phyloP scores from a whole-genome alignment of 1,139 yeast genomes.

The Magnusiomyces tetraspermus region DNA sequence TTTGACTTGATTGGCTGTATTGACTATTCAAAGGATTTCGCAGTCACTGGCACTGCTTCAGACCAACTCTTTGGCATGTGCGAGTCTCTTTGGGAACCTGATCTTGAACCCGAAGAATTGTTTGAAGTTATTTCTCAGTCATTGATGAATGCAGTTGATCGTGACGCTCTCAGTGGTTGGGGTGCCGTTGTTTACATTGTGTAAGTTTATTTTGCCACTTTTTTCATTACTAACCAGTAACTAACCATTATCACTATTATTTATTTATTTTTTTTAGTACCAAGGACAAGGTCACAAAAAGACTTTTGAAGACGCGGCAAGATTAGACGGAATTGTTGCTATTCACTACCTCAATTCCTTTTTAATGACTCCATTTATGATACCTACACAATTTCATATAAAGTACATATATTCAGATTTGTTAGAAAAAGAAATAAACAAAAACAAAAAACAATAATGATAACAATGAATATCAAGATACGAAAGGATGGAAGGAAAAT shows the following conservation, averaged over 20 bases:
- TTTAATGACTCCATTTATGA: neutral
- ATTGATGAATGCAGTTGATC: constrained; percentile 84
- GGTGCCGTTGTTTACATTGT: constrained; percentile 93
- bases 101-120: constrained; percentile 86
- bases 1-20: constrained; percentile 96
- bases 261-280: constrained; percentile 37
- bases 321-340: constrained; percentile 39
- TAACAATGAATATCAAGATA: no score
- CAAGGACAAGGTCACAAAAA: constrained; percentile 81
- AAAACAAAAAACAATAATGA: no score
- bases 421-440: no score
- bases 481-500: no score
- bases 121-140: constrained; percentile 96
- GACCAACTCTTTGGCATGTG: constrained; percentile 98
- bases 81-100: constrained; percentile 91
- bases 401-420: neutral
- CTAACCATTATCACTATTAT: neutral
- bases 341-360: neutral
- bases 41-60: constrained; percentile 93
- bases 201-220: constrained; percentile 6
- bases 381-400: neutral
- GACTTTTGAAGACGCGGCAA: constrained; percentile 88
- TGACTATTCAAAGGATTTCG: constrained; percentile 89
- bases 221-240: neutral
- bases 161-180: constrained; percentile 98